Evolutionary conservation across 192 early-diverging fungal species (phyloP).

Genomic region (Linnemannia exigua): DNA sequence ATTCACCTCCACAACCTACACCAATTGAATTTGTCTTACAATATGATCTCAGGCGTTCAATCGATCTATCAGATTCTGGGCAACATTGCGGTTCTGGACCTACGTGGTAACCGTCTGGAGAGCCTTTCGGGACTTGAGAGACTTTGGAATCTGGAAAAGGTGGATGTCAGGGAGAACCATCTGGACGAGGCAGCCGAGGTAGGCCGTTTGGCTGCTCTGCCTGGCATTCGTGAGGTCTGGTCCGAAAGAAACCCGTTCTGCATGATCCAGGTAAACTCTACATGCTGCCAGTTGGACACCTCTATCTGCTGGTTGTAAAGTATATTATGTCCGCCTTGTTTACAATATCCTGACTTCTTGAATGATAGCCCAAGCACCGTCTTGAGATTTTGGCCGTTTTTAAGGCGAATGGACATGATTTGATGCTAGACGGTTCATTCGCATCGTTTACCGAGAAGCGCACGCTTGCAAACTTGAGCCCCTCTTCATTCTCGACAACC

Average conservation of each 20-base stretch:
- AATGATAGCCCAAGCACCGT: slow-evolving; percentile 61
- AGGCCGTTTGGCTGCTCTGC: slow-evolving; percentile 62
- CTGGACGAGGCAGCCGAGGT: slow-evolving; percentile 66
- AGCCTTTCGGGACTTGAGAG: slow-evolving; percentile 68
- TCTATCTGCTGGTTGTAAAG: not conserved
- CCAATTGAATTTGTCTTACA: slow-evolving; percentile 66
- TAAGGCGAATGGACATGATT: slow-evolving; percentile 57
- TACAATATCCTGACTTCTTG: slow-evolving; percentile 9
- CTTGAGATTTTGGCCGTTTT: slow-evolving; percentile 64
- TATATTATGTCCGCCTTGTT: not conserved
- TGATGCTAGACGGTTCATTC: slow-evolving; percentile 64
- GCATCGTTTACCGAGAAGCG: slow-evolving; percentile 65
- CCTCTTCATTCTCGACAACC: slow-evolving; percentile 29
- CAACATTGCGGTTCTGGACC: slow-evolving; percentile 64
- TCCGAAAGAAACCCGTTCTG: slow-evolving; percentile 70
- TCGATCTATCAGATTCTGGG: slow-evolving; percentile 67
- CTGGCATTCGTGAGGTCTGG: slow-evolving; percentile 66
- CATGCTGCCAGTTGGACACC: not conserved
- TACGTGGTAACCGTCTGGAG: slow-evolving; percentile 66
- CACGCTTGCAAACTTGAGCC: slow-evolving; percentile 21
- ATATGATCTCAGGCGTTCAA: slow-evolving; percentile 68
- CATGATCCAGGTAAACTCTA: slow-evolving; percentile 53
- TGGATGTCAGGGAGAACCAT: slow-evolving; percentile 69
- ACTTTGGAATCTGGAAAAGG: slow-evolving; percentile 67
- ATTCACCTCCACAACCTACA: slow-evolving; percentile 63